Evolutionary conservation across 495 filamentous ascomycete species (phyloP).

Genomic region (Lasiosphaeriaceae sp.): DNA sequence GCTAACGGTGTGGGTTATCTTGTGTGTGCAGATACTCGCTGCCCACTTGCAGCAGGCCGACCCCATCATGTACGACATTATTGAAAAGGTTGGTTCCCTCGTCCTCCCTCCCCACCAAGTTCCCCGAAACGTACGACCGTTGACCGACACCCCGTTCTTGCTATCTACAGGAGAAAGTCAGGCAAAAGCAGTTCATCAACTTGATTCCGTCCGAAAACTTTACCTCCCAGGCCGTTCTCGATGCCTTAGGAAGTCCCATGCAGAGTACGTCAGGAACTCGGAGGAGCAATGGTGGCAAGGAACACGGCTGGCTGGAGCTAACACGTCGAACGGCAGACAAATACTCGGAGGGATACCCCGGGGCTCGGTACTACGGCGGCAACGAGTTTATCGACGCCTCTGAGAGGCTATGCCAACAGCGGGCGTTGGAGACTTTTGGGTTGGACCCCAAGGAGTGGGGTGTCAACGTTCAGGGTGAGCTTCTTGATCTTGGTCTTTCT

Average conservation of each 20-base stretch:
- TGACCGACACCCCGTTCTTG: background rate
- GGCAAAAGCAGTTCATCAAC: constrained; percentile 98
- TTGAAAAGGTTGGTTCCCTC: constrained; percentile 69
- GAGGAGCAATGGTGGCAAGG: background rate
- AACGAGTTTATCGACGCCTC: constrained; percentile 93
- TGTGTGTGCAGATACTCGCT: constrained; percentile 64
- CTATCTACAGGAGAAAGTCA: constrained; percentile 71
- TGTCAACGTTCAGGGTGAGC: constrained; percentile 91
- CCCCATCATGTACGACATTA: constrained; percentile 77
- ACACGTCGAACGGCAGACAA: constrained; percentile 62
- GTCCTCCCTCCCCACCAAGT: background rate
- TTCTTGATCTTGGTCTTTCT: background rate
- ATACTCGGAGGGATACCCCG: constrained; percentile 97
- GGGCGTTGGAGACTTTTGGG: constrained; percentile 82
- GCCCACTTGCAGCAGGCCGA: constrained; percentile 79
- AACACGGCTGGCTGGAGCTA: constrained; percentile 7
- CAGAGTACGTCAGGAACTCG: constrained; percentile 64
- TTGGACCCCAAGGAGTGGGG: constrained; percentile 87
- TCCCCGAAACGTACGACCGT: background rate
- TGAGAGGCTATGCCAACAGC: constrained; percentile 82
- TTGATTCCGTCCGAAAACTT: constrained; percentile 99
- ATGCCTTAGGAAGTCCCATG: constrained; percentile 97
- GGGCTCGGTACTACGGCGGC: constrained; percentile 94
- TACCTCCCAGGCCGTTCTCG: constrained; percentile 93
- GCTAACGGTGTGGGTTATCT: constrained; percentile 12